Base-by-base conservation (phyloP, 2,329 filamentous ascomycete genomes). In the Fusarium graminum region DNA sequence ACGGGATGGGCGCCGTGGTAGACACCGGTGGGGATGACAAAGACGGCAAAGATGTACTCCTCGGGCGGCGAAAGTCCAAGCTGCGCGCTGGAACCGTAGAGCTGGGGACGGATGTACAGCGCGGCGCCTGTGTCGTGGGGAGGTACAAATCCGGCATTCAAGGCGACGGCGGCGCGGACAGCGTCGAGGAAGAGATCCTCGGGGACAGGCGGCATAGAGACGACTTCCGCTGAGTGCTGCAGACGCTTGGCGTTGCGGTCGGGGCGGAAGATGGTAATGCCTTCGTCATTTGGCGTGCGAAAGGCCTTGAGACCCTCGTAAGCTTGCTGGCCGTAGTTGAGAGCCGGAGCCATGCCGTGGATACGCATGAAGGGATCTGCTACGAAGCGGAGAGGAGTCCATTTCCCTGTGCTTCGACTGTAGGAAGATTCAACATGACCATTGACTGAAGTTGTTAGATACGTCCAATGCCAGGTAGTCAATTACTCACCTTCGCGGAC, bases 271-370 rank as follows among this genome's bases (percentile, higher is more conserved):
- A 98, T 87, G 76, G 89, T 88, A 80, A 98, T 94, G 60, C 81
- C 80, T 60, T 83, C 76, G 77, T 91, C 87, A 58, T 85, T 82
- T 17, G 93, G 91, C 4, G 85, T 83, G 65, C 94, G 93, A 86
- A 97, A 97, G 54, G 94, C 94, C 80, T 98, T 98, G 77, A 98
- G 88, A n/a, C 95, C 95, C 78, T 99, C 95, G 83, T 97, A 99
- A 73, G 93, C 94, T 82, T 98, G 95, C 77, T 97, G 93, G 59
- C 94, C 93, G 79, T 99, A 99, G 85, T 99, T 99, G 68, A 98
- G 87, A 41, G 89, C 94, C 0, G 95, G 94, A 0, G 94, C 90
- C 92, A 99, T 95, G 78, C 94, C 95, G 80, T 98, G 94, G 75
- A 98, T 89, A 69, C 90, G 89, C 72, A 98, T 87, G 82, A 86